Evolutionary conservation across 768 basidiomycete species (phyloP), one percentile per base, ranked within the genome.

Genomic region (Hericium coralloides): DNA sequence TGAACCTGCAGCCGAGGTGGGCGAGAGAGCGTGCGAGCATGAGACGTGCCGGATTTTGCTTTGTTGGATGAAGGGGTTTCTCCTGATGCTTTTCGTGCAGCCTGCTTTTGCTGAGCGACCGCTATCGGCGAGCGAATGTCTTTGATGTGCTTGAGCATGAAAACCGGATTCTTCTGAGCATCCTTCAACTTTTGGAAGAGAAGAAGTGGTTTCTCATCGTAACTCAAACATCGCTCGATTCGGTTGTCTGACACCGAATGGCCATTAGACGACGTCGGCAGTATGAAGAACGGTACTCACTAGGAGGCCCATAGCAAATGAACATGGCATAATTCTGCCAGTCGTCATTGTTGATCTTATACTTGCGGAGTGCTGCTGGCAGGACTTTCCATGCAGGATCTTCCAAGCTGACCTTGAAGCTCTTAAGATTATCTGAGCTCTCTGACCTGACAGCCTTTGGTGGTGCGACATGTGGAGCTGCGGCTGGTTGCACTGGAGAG

Each of bases 251-350:
- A 5, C 22, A 45, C 17, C 47, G 7, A 43, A 15, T 60, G 22
- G 48, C 37, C n/a, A n/a, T 9, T 26, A 55, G 22, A 18, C 12
- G 10, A 22, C 23, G 31, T 6, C 31, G 7, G 10, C 10, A 31
- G 18, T 31, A 12, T 15, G 38, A n/a, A 39, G 43, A 18, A 58
- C 20, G n/a, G 14, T 36, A 55, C 66, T 63, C 67, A 93, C 95
- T 92, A 53, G 93, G 77, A 54, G 87, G 86, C 12, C 95, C 95
- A 70, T 95, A 98, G 65, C 95, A 98, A 59, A 99, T 98, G 73
- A 99, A 99, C 87, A 99, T 90, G 26, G 97, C 97, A 74, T 98
- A 99, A 65, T 93, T 91, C 75, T 93, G 88, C 97, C 97, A 99
- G 69, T 91, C 95, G 61, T 98, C 97, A 63, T 92, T 92, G 70